Evolutionary conservation across 495 filamentous ascomycete species (phyloP).

Genomic region (Xylaria venustula): DNA sequence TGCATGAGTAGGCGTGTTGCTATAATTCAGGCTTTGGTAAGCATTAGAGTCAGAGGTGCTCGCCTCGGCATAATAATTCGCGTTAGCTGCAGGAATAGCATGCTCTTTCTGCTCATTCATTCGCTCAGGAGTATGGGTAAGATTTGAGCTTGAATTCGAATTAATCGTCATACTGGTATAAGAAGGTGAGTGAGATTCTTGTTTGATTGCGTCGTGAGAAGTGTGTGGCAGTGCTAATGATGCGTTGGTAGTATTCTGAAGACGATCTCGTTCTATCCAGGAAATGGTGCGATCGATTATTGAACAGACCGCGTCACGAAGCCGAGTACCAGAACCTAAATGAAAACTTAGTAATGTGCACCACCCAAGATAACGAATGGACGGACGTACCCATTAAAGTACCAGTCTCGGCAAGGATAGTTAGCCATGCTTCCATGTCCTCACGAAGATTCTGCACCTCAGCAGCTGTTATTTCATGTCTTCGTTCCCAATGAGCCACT

Average conservation of each 20-base stretch:
- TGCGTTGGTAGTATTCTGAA: constrained; percentile 28
- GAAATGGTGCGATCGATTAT: constrained; percentile 43
- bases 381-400: constrained; percentile 56
- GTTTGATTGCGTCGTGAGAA: constrained; percentile 27
- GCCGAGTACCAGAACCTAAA: constrained; percentile 35
- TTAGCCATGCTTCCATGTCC: constrained; percentile 70
- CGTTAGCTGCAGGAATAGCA: constrained; percentile 21
- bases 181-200: constrained; percentile 27
- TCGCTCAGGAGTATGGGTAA: constrained; percentile 20
- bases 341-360: neutral
- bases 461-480: constrained; percentile 51
- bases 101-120: constrained; percentile 23
- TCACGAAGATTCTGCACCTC: constrained; percentile 56
- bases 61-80: constrained; percentile 24
- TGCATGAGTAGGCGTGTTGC: constrained; percentile 20
- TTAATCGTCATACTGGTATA: constrained; percentile 22
- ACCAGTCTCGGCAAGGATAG: constrained; percentile 64
- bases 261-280: constrained; percentile 43
- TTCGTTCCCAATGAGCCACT: constrained; percentile 66
- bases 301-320: constrained; percentile 35
- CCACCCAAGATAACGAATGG: constrained; percentile 4
- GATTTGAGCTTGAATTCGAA: constrained; percentile 14
- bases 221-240: constrained; percentile 15
- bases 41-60: constrained; percentile 19
- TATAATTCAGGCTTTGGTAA: constrained; percentile 23